Conservation (phyloP, 352 stramenopile genomes). For the Globisporangium paddicum region DNA sequence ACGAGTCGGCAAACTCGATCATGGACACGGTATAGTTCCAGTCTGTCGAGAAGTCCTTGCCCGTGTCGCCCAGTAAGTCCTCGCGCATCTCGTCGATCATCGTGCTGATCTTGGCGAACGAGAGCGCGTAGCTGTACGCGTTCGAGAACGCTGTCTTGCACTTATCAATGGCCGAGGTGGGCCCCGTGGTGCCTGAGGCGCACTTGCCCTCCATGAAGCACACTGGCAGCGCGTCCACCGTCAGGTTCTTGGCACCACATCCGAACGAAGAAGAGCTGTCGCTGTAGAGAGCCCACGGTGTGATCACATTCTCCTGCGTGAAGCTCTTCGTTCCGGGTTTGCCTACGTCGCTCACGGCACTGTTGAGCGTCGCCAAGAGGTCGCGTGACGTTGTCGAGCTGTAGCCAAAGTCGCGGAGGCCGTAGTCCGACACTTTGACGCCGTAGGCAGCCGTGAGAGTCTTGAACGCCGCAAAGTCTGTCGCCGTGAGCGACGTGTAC, state of each 20-base stretch:
- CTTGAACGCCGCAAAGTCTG: conserved; percentile 34
- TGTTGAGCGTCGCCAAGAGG: conserved; percentile 35
- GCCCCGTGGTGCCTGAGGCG: neutral
- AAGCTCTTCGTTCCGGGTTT: conserved; percentile 17
- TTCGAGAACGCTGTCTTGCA: conserved; percentile 48
- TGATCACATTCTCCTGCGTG: conserved; percentile 57
- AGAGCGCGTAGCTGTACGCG: conserved; percentile 58
- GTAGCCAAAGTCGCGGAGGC: conserved; percentile 61
- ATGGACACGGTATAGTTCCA: conserved; percentile 73
- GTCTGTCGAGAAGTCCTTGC: conserved; percentile 43
- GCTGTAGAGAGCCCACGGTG: conserved; percentile 50
- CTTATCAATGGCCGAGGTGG: conserved; percentile 19
- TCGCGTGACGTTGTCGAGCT: conserved; percentile 44
- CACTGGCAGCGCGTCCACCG: conserved; percentile 30
- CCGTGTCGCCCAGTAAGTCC: conserved; percentile 60
- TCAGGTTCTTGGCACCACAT: conserved; percentile 27
- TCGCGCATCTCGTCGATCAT: conserved; percentile 76
- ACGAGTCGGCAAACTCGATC: conserved; percentile 49
- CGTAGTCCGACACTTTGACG: conserved; percentile 40
- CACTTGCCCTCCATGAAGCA: conserved; percentile 75
- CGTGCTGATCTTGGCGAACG: conserved; percentile 46
- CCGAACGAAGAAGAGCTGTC: conserved; percentile 14
- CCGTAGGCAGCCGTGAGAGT: conserved; percentile 42
- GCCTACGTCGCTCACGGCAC: conserved; percentile 20
- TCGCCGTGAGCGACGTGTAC: conserved; percentile 34